Base-by-base conservation (phyloP, 2,329 filamentous ascomycete species). In the Lachnellula subtilissima region DNA sequence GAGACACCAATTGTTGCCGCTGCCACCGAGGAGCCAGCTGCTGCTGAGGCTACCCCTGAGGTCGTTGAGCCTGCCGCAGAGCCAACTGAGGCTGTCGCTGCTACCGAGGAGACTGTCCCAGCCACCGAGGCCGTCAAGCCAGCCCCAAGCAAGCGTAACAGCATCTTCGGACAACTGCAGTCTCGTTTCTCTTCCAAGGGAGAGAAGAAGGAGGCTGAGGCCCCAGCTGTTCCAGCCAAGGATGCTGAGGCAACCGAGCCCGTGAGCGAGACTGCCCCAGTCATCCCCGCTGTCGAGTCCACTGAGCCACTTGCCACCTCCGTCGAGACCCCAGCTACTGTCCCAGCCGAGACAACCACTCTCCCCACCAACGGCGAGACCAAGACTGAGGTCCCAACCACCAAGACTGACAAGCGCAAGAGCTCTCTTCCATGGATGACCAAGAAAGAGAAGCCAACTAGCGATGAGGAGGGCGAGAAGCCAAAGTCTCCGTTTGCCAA, bases 361-460 rank as follows among this genome's bases (percentile, higher is more conserved):
- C 43, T 56, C 23, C 67, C 72, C 49, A 71, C 71, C 60, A 72
- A 74, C 65, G 75, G 75, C 56, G 66, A 74, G 58, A 67, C 72
- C 56, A 69, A 70, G 57, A 65, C 72, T 42, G 74, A 74, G 64
- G 70, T 66, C 52, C 67, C 67, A 54, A 60, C 65, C 32, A 61
- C 67, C 55, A 77, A 76, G 70, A 54, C 67, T 28, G 72, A 73
- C 66, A 88, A 88, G 82, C 83, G 86, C 66, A 75, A 76, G 64
- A 86, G 83, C 64, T 80, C 87, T 72, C 62, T 71, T 25, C 69
- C 69, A 59, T 88, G 83, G 84, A 64, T 79, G 71, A 82, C 80
- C 74, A 80, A 84, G 76, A 87, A 87, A 79, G 82, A 82, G 72
- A 69, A 69, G 63, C 52, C 61, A 45, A 64, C 63, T 47, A 63